Evolutionary conservation across 2,329 filamentous ascomycete species (phyloP).

Genomic region (Penicillium brevicompactum): DNA sequence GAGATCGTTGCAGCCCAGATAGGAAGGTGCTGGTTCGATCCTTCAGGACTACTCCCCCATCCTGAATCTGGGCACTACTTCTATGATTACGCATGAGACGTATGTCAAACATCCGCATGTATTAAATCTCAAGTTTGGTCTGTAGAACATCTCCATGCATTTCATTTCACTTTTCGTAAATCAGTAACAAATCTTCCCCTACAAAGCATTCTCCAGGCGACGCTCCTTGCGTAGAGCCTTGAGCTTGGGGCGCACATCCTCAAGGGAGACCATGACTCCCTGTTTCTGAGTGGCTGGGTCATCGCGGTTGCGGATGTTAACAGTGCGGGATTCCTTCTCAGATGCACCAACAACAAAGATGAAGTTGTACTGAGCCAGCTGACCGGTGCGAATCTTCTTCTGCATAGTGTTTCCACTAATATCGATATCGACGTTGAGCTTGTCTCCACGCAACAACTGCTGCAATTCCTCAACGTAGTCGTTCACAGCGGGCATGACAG

Average conservation of each 20-base stretch:
- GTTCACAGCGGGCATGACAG: constrained; percentile 53
- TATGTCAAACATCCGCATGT: too few species aligned
- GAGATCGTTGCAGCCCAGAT: too few species aligned
- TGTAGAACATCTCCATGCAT: constrained; percentile 3
- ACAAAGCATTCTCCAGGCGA: constrained; percentile 45
- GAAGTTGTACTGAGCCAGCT: constrained; percentile 54
- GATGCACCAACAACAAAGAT: constrained; percentile 64
- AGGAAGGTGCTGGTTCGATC: too few species aligned
- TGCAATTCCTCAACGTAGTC: constrained; percentile 53
- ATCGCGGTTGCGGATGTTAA: constrained; percentile 67
- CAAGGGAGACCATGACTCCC: constrained; percentile 63
- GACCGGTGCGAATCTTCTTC: constrained; percentile 55
- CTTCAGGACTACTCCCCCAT: too few species aligned
- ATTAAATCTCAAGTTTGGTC: background rate
- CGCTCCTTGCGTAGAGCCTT: constrained; percentile 49
- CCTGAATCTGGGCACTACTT: too few species aligned
- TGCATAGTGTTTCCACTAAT: constrained; percentile 53
- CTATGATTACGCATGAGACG: background rate
- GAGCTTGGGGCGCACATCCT: constrained; percentile 60
- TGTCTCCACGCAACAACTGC: constrained; percentile 45
- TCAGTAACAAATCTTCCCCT: constrained; percentile 13
- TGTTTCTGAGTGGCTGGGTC: constrained; percentile 63
- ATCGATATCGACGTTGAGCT: constrained; percentile 52
- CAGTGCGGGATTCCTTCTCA: constrained; percentile 60
- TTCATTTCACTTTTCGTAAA: constrained; percentile 23